Conservation (phyloP, 2,329 filamentous ascomycete species). For the Colletotrichum karsti region DNA sequence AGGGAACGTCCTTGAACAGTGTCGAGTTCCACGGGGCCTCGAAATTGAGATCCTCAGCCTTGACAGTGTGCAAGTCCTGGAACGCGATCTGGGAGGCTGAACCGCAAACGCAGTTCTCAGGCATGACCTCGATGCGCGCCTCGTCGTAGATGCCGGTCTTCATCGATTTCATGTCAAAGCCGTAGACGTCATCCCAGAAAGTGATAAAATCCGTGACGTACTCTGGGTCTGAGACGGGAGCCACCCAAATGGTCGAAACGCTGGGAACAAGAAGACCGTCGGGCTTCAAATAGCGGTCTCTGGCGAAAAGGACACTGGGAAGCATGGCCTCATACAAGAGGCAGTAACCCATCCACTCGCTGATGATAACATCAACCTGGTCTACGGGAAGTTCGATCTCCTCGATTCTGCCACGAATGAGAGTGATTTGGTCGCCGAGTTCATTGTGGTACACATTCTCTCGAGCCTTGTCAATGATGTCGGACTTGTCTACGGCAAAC, state of each 20-base stretch:
- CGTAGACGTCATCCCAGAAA: slow-evolving; percentile 94
- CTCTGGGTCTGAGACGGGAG: slow-evolving; percentile 80
- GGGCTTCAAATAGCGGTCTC: slow-evolving; percentile 84
- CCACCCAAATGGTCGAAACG: slow-evolving; percentile 83
- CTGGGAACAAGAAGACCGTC: slow-evolving; percentile 88
- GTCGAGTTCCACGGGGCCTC: slow-evolving; percentile 71
- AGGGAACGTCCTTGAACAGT: slow-evolving; percentile 68
- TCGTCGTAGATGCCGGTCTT: slow-evolving; percentile 83
- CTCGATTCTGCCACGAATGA: slow-evolving; percentile 86
- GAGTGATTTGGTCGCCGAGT: slow-evolving; percentile 77
- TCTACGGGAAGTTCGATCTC: slow-evolving; percentile 81
- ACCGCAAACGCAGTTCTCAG: slow-evolving; percentile 67
- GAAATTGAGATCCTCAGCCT: slow-evolving; percentile 79
- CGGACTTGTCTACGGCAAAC: slow-evolving; percentile 90
- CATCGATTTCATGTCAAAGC: slow-evolving; percentile 95
- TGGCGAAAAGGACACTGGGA: slow-evolving; percentile 87
- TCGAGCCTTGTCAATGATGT: slow-evolving; percentile 86
- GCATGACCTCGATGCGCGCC: slow-evolving; percentile 79
- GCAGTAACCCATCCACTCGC: slow-evolving; percentile 98
- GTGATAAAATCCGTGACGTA: slow-evolving; percentile 80
- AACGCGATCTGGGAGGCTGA: slow-evolving; percentile 73
- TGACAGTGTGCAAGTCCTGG: slow-evolving; percentile 79
- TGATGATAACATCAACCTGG: slow-evolving; percentile 92
- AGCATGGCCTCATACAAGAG: slow-evolving; percentile 96
- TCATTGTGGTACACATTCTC: slow-evolving; percentile 87